Base-by-base conservation (phyloP, 345 rosid genomes). In the Populus ilicifolia region DNA sequence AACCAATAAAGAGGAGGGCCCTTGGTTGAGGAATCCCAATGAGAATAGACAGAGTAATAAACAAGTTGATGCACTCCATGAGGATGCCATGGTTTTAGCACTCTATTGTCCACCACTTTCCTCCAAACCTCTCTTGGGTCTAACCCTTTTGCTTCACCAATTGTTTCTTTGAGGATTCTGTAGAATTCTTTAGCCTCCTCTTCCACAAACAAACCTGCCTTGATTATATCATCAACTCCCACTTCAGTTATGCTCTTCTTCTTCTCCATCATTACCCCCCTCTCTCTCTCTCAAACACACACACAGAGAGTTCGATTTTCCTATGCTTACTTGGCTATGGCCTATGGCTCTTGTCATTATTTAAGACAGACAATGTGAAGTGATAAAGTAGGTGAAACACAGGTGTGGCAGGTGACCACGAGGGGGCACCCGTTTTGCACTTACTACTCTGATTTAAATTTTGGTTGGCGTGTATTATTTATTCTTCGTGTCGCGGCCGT, bases 1-100 rank as follows among this genome's bases (percentile, higher is more conserved):
- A 94, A 93, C 90, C 94, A 91, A 76, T 90, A 94, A 79, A 80
- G 93, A 81, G 97, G 92, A 75, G 91, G 98, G 5, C 98, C 98
- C 30, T 81, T 75, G 72, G 54, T 5, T 71, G 94, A 87, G 44
- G 83, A 74, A 76, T 94, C 96, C 98, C 98, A 93, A 17, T 80
- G 64, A 8, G 85, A 79, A 77, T 92, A 94, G 25, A 88, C 88
- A 74, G 90, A 82, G 85, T 91, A 85, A 79, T 88, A 95, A 20
- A 95, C 52, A 67, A 90, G 88, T 70, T 91, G 97, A 70, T 93
- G 99, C 44, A 95, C 78, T 39, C 77, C 50, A 83, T 93, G 94
- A 6, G 97, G 93, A 75, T 89, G 88, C 78, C 87, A 87, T 23
- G 98, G 98, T 83, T 84, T 89, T 0, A 93, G 82, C 71, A 87